Base-by-base conservation (phyloP, 148 eudicot genomes). In the Vaccinium macrocarpon region DNA sequence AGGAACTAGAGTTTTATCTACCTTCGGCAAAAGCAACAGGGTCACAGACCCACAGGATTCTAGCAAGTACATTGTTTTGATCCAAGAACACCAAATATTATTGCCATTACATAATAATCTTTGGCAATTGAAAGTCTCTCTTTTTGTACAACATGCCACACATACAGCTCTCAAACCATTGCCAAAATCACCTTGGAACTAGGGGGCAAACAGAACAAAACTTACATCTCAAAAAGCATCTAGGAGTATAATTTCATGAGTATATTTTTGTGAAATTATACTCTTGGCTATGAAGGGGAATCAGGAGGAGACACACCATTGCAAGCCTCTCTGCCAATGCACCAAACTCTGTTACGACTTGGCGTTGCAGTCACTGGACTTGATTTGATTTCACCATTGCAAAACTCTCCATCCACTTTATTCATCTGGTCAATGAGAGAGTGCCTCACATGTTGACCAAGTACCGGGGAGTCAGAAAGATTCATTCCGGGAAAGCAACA, bases 381-480 rank as follows among this genome's bases (percentile, higher is more conserved):
- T 25, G 86, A 86, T 79, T 88, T 91, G 70, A 90, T 68, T 38
- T 92, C 95, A 51, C 90, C 90, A 25, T 87, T 88, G 48, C 89
- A 83, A 29, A 87, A 86, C 82, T 91, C 86, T 25, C 91, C 91
- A 35, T 93, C 95, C 12, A 84, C 89, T 53, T 82, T 90, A 87
- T 91, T 91, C 94, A 97, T 90, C 88, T 84, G 92, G 74, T 92
- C 92, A 73, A 88, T 92, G 51, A 96, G 94, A 5, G 96, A 91
- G 68, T 90, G 95, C 82, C 94, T 89, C 64, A 86, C 89, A n/a
- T 84, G 91, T 56, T 89, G 85, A 53, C 90, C 86, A 21, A 83
- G 79, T 52, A 78, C 85, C 32, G 90, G 92, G 76, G 90, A 86
- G 49, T 87, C 93, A 18, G 87, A 85, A 21, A 88, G 81, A 81